Evolutionary conservation across 2,329 filamentous ascomycete species (phyloP), one percentile per base, ranked within the genome.

Genomic region (Beauveria medogensis): DNA sequence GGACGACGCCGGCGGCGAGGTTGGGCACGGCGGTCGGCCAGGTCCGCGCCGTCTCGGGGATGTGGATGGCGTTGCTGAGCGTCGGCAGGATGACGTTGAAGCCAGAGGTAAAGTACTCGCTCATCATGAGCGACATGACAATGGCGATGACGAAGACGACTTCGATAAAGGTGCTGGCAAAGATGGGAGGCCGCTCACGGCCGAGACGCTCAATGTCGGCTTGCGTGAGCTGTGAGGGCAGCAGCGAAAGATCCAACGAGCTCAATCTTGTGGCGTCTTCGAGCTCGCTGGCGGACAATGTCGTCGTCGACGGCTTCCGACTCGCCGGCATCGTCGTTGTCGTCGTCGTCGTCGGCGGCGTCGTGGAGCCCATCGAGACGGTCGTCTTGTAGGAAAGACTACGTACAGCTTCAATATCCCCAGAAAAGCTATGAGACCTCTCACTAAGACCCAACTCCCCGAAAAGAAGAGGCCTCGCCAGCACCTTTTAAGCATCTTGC

Each of bases 1-100:
- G 78, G 3, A 84, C 76, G 3, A 76, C 72, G 24, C 78, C 79
- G 3, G 80, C 74, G 5, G 78, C 74, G 66, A 85, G 66, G 3
- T 87, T 85, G 44, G 84, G 81, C 44, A 83, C 78, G 67, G 73
- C 85, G 71, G 73, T 84, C 67, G 72, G 88, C 88, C 82, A 90
- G 74, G 74, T 89, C 73, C 67, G 80, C 69, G 68, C 85, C 56
- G 66, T 79, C 69, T 69, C 78, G 0, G 88, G 83, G 47, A 92
- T 90, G 41, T 83, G 60, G 3, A 92, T 77, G 2, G 83, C 78
- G 22, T 71, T 67, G n/a, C 83, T 76, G 4, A 92, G 71, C 0
- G 82, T 83, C 1, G 89, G 89, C 0, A 91, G 73, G 40, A 92
- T 82, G 51, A 63, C 60, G 55, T 65, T 63, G 62, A 65, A 63